Conservation (phyloP, 345 rosid species). For the Pugionium cornutum region DNA sequence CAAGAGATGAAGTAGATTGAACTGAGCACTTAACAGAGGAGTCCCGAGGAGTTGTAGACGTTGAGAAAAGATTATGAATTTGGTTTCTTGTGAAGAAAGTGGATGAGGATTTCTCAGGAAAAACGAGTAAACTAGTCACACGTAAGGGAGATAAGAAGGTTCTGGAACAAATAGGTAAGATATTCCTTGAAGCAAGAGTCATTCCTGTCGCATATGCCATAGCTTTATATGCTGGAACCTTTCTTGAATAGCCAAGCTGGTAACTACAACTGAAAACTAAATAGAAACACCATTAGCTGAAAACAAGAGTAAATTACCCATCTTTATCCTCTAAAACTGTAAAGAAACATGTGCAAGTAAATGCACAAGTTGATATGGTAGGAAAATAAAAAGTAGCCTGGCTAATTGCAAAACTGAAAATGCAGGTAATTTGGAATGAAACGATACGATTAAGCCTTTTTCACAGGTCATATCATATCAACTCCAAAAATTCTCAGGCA, state of each 20-base stretch:
- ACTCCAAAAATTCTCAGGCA: neutral
- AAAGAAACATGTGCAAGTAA: conserved; percentile 28
- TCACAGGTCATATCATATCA: neutral
- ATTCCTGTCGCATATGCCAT: conserved; percentile 43
- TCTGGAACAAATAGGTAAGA: conserved; percentile 43
- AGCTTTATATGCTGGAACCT: conserved; percentile 16
- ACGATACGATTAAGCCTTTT: no score
- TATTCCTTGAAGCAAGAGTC: conserved; percentile 42
- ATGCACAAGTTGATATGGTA: no score
- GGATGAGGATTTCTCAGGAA: conserved; percentile 30
- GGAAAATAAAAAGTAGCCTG: no score
- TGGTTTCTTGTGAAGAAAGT: conserved; percentile 25
- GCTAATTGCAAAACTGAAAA: neutral
- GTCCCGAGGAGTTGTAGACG: conserved; percentile 35
- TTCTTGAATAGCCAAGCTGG: conserved; percentile 21
- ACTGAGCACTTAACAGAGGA: conserved; percentile 44
- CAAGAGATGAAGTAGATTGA: conserved; percentile 41
- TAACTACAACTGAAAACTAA: conserved; percentile 18
- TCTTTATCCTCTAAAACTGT: conserved; percentile 9
- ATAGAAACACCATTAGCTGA: conserved; percentile 22
- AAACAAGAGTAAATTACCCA: neutral
- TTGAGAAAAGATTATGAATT: conserved; percentile 29
- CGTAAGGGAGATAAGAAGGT: conserved; percentile 41
- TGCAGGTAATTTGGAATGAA: neutral
- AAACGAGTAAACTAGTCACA: conserved; percentile 28